Evolutionary conservation across 257 asterid genomes (phyloP).

Genomic region (Rhazya stricta): DNA sequence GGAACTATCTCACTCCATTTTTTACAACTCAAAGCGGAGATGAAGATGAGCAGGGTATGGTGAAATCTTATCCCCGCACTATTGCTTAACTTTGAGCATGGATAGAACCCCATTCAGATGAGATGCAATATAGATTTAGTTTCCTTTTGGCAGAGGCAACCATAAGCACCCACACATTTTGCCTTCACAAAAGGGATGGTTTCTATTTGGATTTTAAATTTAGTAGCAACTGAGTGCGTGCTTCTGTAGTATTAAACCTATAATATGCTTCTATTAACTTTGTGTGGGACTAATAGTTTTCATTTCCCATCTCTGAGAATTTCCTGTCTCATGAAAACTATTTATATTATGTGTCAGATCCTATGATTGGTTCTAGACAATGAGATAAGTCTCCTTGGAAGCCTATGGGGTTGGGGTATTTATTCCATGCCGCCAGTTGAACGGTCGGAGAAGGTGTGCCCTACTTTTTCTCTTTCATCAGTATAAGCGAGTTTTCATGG

Average conservation of each 20-base stretch:
- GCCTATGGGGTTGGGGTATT: too few relatives aligned
- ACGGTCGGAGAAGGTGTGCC: too few relatives aligned
- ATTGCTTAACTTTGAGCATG: background rate
- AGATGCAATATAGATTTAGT: background rate
- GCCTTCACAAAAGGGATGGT: background rate
- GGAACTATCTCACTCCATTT: slow-evolving; percentile 96
- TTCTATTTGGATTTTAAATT: background rate
- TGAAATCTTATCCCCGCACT: slow-evolving; percentile 8
- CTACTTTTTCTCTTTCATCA: too few relatives aligned
- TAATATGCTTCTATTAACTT: background rate
- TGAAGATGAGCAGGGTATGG: slow-evolving; percentile 75
- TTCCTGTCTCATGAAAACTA: background rate
- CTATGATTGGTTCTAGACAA: slow-evolving; percentile 18
- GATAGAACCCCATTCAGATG: background rate
- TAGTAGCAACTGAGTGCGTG: background rate
- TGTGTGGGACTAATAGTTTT: too few relatives aligned
- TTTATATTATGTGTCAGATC: slow-evolving; percentile 11
- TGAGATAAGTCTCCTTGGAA: too few relatives aligned
- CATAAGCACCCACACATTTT: background rate
- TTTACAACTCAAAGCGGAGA: slow-evolving; percentile 82
- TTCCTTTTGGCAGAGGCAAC: background rate
- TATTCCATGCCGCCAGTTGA: too few relatives aligned
- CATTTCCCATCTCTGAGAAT: too few relatives aligned
- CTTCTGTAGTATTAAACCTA: background rate
- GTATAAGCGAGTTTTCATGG: too few relatives aligned